Conservation (phyloP, 148 eudicot species). For the Gaultheria prostrata region DNA sequence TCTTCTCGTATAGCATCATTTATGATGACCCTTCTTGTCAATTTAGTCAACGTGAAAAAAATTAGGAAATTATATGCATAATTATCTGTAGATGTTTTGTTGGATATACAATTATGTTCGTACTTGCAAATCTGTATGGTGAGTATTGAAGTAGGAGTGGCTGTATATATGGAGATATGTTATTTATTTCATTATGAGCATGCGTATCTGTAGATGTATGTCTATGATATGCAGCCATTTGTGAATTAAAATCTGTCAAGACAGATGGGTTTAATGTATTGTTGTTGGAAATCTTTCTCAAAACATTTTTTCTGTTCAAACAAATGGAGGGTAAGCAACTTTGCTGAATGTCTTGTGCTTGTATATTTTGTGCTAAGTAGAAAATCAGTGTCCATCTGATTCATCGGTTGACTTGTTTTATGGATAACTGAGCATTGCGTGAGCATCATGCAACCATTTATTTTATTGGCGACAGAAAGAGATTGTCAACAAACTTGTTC, state of each 20-base stretch:
- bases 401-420: not conserved
- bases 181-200: not conserved
- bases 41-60: not conserved
- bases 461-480: not conserved
- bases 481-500: constrained; percentile 8
- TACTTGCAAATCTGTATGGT: not conserved
- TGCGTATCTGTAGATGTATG: not conserved
- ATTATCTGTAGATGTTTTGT: not conserved
- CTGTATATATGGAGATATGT: not conserved
- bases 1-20: not conserved
- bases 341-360: not conserved
- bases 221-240: not conserved
- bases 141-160: not conserved
- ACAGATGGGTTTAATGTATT: not conserved
- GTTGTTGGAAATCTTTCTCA: not conserved
- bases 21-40: not conserved
- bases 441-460: not conserved
- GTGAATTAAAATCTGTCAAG: not conserved
- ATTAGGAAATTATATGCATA: not conserved
- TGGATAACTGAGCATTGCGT: not conserved
- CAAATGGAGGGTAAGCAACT: not conserved
- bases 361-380: not conserved
- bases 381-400: not conserved
- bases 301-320: not conserved
- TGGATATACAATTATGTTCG: not conserved